Evolutionary conservation across 2,329 filamentous ascomycete genomes (phyloP).

Genomic region (Colletotrichum eleusines): DNA sequence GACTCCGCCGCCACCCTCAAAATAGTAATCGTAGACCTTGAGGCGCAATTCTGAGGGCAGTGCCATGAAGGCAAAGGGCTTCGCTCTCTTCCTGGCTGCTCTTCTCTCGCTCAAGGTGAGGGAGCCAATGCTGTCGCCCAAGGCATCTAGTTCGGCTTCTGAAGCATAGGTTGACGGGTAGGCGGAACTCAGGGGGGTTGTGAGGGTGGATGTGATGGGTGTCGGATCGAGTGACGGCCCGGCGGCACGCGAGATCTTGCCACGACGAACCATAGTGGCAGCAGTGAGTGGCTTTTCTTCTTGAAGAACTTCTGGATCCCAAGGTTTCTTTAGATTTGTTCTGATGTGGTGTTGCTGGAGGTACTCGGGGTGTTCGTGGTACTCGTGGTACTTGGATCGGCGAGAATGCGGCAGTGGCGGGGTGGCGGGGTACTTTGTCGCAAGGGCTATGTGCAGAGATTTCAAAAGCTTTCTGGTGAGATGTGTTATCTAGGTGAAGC

Average conservation of each 20-base stretch:
- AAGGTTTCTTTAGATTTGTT: too few species aligned
- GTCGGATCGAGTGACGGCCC: conserved; percentile 40
- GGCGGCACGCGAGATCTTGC: conserved; percentile 51
- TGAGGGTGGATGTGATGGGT: conserved; percentile 46
- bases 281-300: not conserved
- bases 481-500: not conserved
- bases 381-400: conserved; percentile 12
- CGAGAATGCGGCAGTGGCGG: conserved; percentile 25
- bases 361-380: conserved; percentile 1
- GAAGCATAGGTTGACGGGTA: conserved; percentile 53
- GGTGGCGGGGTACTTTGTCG: conserved; percentile 30
- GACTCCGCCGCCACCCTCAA: conserved; percentile 64
- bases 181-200: conserved; percentile 54
- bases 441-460: conserved; percentile 38
- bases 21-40: conserved; percentile 75
- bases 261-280: conserved; percentile 43
- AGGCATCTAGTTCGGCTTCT: conserved; percentile 57
- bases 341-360: not conserved
- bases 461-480: conserved; percentile 12
- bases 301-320: not conserved
- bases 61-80: conserved; percentile 73
- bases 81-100: conserved; percentile 42
- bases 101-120: conserved; percentile 53
- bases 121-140: conserved; percentile 54
- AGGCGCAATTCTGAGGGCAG: conserved; percentile 78